Conservation (phyloP, 768 basidiomycete species). For the Pleurotus sapidus region DNA sequence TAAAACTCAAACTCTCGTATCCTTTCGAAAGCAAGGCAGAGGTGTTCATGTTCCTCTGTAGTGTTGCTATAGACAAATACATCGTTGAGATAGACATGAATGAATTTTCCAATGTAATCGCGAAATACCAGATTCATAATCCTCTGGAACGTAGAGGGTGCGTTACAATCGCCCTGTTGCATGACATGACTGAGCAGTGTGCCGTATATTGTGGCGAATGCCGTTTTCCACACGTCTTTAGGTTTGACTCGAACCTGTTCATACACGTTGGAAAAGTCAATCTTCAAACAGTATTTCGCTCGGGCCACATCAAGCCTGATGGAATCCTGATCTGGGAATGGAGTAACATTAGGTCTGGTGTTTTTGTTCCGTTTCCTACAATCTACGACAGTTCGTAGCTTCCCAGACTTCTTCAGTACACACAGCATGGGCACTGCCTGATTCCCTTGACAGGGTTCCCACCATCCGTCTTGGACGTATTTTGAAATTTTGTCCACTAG, state of each 20-base stretch:
- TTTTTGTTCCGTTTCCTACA: conserved; percentile 35
- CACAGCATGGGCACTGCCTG: conserved; percentile 30
- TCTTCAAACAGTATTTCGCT: conserved; percentile 30
- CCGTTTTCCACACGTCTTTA: conserved; percentile 26
- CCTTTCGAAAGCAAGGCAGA: conserved; percentile 25
- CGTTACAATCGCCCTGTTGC: conserved; percentile 46
- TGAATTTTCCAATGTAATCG: conserved; percentile 31
- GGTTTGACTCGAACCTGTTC: conserved; percentile 34
- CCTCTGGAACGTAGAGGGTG: conserved; percentile 40
- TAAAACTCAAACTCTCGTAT: conserved; percentile 27
- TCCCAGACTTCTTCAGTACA: conserved; percentile 26
- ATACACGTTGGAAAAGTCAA: conserved; percentile 39
- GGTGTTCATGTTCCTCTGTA: conserved; percentile 33
- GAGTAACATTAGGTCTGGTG: conserved; percentile 34
- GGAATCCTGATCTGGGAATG: conserved; percentile 36
- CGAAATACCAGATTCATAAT: conserved; percentile 39
- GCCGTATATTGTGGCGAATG: conserved; percentile 33
- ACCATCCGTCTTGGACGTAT: conserved; percentile 32
- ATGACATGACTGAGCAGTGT: conserved; percentile 36
- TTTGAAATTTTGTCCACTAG: conserved; percentile 27
- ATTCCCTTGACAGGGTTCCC: conserved; percentile 17
- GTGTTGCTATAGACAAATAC: conserved; percentile 36
- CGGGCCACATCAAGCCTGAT: conserved; percentile 27
- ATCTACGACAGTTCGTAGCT: conserved; percentile 32
- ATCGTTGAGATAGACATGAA: conserved; percentile 44